These are phyloP conservation scores for Diaporthe longicolla DNA, from an alignment of 2,329 filamentous ascomycete genomes.

Conservation along the genomic window DNA sequence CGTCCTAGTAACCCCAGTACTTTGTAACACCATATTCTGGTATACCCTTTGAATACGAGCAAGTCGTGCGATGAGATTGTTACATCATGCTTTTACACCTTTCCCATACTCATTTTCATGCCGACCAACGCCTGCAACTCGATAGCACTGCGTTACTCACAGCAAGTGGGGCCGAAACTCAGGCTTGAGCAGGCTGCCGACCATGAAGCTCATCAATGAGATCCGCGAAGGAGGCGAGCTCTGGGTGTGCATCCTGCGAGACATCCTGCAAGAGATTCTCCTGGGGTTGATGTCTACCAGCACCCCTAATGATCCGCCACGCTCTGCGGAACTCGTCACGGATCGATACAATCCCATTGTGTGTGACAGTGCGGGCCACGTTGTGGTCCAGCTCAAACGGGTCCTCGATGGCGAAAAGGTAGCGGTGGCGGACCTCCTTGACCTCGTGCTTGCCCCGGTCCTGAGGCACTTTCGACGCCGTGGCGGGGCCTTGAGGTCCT, in stretches of 20 bases:
- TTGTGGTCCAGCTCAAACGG: slow-evolving; percentile 93
- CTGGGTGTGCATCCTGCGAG: slow-evolving; percentile 52
- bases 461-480: slow-evolving; percentile 10
- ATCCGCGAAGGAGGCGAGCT: slow-evolving; percentile 51
- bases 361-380: slow-evolving; percentile 87
- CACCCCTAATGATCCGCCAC: slow-evolving; percentile 76
- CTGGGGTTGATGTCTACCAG: slow-evolving; percentile 57
- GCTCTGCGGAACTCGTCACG: slow-evolving; percentile 88
- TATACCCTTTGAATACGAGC: background rate
- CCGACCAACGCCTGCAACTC: background rate
- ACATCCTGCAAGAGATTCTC: slow-evolving; percentile 70
- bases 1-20: background rate
- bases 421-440: slow-evolving; percentile 83
- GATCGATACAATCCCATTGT: slow-evolving; percentile 85
- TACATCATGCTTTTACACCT: background rate
- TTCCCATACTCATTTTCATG: background rate
- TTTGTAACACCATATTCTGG: background rate
- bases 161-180: background rate
- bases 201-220: slow-evolving; percentile 60
- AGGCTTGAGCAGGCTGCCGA: slow-evolving; percentile 12
- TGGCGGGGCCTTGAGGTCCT: background rate
- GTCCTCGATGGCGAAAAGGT: slow-evolving; percentile 91
- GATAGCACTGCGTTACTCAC: too few relatives aligned
- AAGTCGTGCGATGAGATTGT: background rate
- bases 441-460: slow-evolving; percentile 53